Conservation (phyloP, 179 eudicot genomes). For the Actinidia polygama region DNA sequence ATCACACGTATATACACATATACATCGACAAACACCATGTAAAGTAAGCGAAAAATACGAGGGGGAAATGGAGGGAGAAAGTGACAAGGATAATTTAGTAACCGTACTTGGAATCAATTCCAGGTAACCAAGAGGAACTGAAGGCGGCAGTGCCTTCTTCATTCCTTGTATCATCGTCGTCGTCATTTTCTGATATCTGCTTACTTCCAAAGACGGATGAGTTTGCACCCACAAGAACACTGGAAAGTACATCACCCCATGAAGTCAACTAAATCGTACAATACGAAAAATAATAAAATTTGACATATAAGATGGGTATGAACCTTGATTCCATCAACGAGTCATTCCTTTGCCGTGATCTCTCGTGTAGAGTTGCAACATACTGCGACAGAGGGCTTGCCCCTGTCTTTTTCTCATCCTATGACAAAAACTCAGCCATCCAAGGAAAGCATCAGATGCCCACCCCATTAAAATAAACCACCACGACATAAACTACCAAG, state of each 20-base stretch:
- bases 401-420: slow-evolving; percentile 80
- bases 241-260: slow-evolving; percentile 34
- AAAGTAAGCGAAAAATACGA: neutral
- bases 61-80: slow-evolving; percentile 16
- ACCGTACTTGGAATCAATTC: slow-evolving; percentile 59
- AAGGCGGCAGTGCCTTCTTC: slow-evolving; percentile 57
- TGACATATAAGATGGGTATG: slow-evolving; percentile 6
- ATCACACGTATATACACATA: neutral
- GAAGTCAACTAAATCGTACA: neutral
- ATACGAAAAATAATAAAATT: neutral
- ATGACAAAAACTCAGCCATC: slow-evolving; percentile 6
- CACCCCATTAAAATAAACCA: slow-evolving; percentile 1
- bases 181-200: slow-evolving; percentile 43
- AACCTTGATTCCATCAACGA: slow-evolving; percentile 81
- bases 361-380: slow-evolving; percentile 59
- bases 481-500: neutral
- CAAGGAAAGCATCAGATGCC: neutral
- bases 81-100: slow-evolving; percentile 9
- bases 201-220: slow-evolving; percentile 59
- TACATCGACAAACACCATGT: neutral
- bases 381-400: slow-evolving; percentile 77
- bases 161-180: slow-evolving; percentile 37
- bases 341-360: slow-evolving; percentile 70
- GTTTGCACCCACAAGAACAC: slow-evolving; percentile 70
- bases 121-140: slow-evolving; percentile 65